phyloP scores from a whole-genome alignment of 805 yeast genomes.

The Isabelozyma pseudorhagii region DNA sequence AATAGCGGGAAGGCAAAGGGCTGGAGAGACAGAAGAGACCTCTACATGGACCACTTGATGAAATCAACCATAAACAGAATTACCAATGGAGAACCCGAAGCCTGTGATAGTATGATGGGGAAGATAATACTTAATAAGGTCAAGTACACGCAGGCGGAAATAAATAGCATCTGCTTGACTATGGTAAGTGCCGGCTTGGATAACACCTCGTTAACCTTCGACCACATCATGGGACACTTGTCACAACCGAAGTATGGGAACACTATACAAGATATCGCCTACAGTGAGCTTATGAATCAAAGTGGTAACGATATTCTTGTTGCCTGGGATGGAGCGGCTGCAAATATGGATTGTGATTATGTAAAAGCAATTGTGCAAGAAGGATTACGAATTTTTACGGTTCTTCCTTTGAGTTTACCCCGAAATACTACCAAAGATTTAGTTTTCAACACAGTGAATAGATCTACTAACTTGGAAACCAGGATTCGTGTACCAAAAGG shows the following conservation, averaged over 20 bases:
- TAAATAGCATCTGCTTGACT: conserved; percentile 62
- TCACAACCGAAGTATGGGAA: conserved; percentile 39
- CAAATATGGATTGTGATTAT: conserved; percentile 40
- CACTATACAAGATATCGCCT: conserved; percentile 43
- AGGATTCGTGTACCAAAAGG: conserved; percentile 44
- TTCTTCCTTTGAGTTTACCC: conserved; percentile 66
- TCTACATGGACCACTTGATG: conserved; percentile 42
- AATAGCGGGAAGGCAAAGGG: conserved; percentile 10
- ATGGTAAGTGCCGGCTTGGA: conserved; percentile 81
- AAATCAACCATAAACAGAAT: conserved; percentile 9
- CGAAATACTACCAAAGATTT: conserved; percentile 54
- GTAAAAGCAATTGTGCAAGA: conserved; percentile 60
- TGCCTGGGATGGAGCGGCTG: conserved; percentile 33
- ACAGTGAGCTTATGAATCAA: conserved; percentile 35
- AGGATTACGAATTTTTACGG: conserved; percentile 59
- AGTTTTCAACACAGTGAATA: conserved; percentile 25
- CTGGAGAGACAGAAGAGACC: conserved; percentile 42
- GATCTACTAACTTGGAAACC: no score
- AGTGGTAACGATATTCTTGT: conserved; percentile 19
- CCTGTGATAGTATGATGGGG: conserved; percentile 31
- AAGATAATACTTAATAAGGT: conserved; percentile 10
- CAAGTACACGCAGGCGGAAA: conserved; percentile 26
- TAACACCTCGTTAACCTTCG: conserved; percentile 62
- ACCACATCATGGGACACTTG: conserved; percentile 59
- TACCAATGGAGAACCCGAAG: conserved; percentile 20